Conservation (phyloP, 208 protist species). For the Wallacemonas sp. region DNA sequence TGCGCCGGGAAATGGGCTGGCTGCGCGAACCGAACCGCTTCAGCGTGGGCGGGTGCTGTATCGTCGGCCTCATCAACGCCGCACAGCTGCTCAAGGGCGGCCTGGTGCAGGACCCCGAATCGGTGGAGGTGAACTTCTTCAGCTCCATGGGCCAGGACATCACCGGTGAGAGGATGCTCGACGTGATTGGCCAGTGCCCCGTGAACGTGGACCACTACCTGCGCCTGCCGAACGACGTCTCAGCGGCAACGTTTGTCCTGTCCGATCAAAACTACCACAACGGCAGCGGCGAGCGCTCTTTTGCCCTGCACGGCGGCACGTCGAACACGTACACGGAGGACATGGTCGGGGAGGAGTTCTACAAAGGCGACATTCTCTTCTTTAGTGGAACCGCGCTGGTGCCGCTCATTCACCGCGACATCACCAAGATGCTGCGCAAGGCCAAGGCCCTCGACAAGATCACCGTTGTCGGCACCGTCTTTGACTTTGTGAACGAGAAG, state of each 20-base stretch:
- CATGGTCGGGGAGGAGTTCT: conserved; percentile 27
- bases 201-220: conserved; percentile 22
- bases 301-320: conserved; percentile 28
- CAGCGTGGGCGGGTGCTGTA: conserved; percentile 31
- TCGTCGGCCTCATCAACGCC: conserved; percentile 28
- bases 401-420: conserved; percentile 27
- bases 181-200: conserved; percentile 24
- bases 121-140: conserved; percentile 24
- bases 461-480: conserved; percentile 32
- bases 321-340: conserved; percentile 18
- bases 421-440: conserved; percentile 28
- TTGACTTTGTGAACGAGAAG: conserved; percentile 32
- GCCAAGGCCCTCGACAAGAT: conserved; percentile 23
- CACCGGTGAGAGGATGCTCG: conserved; percentile 17
- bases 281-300: conserved; percentile 29
- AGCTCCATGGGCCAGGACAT: conserved; percentile 16
- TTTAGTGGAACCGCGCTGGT: conserved; percentile 26
- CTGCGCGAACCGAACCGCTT: conserved; percentile 22
- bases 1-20: conserved; percentile 25
- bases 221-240: conserved; percentile 4
- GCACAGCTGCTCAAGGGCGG: conserved; percentile 24
- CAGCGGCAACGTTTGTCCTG: conserved; percentile 17
- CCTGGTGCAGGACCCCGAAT: neutral
- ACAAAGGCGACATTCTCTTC: conserved; percentile 32
- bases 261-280: conserved; percentile 30